Conservation (phyloP, 371 early-diverging fungal genomes). For the Saksenaea vasiformis region DNA sequence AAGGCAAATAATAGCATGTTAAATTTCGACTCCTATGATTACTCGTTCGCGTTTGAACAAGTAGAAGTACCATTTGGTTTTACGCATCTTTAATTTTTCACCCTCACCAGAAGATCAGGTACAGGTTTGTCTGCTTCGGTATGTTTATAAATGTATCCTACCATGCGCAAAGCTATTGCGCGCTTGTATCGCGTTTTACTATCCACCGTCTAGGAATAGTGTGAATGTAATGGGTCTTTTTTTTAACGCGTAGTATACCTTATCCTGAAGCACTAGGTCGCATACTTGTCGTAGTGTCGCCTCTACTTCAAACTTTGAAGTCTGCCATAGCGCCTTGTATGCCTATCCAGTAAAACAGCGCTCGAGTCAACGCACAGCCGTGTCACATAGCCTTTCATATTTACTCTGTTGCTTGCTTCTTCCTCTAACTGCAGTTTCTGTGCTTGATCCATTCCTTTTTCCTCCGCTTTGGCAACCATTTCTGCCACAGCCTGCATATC, state of each 20-base stretch:
- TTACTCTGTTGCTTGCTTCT: constrained; percentile 61
- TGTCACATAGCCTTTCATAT: not conserved
- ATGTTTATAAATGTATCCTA: constrained; percentile 51
- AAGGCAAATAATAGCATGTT: too few relatives aligned
- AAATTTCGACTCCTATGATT: too few relatives aligned
- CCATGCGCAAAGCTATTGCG: constrained; percentile 48
- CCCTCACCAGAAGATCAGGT: constrained; percentile 29
- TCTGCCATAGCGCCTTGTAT: constrained; percentile 91
- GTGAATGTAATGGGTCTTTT: not conserved
- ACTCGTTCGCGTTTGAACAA: not conserved
- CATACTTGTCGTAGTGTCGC: constrained; percentile 84
- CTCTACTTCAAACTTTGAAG: constrained; percentile 93
- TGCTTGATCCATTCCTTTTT: constrained; percentile 65
- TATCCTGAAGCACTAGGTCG: constrained; percentile 71
- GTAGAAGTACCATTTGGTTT: not conserved
- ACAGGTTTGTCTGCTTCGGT: constrained; percentile 41
- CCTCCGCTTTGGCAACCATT: constrained; percentile 87
- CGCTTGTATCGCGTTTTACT: constrained; percentile 36
- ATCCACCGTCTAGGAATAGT: constrained; percentile 28
- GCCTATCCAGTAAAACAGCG: constrained; percentile 51
- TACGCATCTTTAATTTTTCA: constrained; percentile 11
- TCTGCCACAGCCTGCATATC: constrained; percentile 86
- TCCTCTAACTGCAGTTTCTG: constrained; percentile 74
- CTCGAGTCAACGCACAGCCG: not conserved
- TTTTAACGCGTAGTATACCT: constrained; percentile 9